A percentile compares a stretch with the other conserved stretches of the same genome.
Evolutionary conservation across 768 basidiomycete genomes (phyloP).

Genomic region (Naematelia aurantialba): DNA sequence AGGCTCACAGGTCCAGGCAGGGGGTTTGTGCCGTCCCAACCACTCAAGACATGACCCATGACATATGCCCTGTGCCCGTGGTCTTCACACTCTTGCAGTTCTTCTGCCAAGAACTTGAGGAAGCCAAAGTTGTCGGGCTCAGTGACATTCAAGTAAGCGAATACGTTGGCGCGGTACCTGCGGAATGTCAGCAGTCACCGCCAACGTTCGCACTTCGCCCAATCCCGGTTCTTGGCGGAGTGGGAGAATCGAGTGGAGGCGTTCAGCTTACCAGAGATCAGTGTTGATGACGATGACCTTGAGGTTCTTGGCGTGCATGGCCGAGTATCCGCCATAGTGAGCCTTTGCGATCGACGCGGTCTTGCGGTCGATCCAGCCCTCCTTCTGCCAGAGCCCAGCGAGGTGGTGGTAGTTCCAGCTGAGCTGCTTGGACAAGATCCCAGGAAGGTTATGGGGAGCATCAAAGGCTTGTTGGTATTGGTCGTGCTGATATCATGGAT

Average conservation of each 20-base stretch:
- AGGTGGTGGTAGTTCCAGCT: conserved; percentile 71
- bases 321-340: conserved; percentile 72
- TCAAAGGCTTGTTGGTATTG: conserved; percentile 59
- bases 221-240: too few species aligned
- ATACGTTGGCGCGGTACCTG: conserved; percentile 60
- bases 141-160: conserved; percentile 73
- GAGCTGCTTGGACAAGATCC: conserved; percentile 19
- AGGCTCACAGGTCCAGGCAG: conserved; percentile 55
- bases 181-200: neutral
- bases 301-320: conserved; percentile 63
- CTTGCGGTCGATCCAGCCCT: conserved; percentile 64
- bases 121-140: conserved; percentile 68
- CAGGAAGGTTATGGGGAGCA: conserved; percentile 22
- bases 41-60: conserved; percentile 59
- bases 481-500: conserved; percentile 55
- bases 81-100: conserved; percentile 74
- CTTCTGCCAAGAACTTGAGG: conserved; percentile 71
- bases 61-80: conserved; percentile 57
- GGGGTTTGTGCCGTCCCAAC: conserved; percentile 68
- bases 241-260: neutral
- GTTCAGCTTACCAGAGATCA: conserved; percentile 57
- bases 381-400: conserved; percentile 65
- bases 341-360: conserved; percentile 60
- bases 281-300: conserved; percentile 72
- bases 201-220: too few species aligned